Percentiles rank a stretch among this genome's conserved stretches.
Conservation (phyloP, 1,284 basidiomycete genomes). For the Takashimella tepidaria region DNA sequence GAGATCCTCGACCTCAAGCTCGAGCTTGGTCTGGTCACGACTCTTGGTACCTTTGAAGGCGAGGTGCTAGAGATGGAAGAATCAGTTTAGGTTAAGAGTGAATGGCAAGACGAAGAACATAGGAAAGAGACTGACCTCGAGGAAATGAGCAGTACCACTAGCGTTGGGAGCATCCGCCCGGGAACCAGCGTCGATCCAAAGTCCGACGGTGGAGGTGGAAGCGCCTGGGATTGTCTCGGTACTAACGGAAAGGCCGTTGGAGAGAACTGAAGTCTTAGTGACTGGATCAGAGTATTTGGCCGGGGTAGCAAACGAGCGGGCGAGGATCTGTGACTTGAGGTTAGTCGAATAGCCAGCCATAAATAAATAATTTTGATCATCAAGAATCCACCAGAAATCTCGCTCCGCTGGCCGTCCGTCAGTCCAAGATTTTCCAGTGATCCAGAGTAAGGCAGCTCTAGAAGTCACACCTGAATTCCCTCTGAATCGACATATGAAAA, state of each 20-base stretch:
- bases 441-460: too few relatives aligned
- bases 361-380: too few relatives aligned
- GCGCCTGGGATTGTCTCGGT: constrained; percentile 88
- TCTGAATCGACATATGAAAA: too few relatives aligned
- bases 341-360: constrained; percentile 1
- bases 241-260: constrained; percentile 87
- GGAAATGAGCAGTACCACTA: constrained; percentile 96
- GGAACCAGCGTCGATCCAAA: constrained; percentile 98
- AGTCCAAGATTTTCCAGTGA: too few relatives aligned
- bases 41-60: constrained; percentile 77
- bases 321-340: constrained; percentile 24
- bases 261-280: constrained; percentile 80
- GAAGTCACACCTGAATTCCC: too few relatives aligned
- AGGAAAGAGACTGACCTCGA: constrained; percentile 59
- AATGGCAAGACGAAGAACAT: not conserved
- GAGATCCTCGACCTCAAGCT: constrained; percentile 97
- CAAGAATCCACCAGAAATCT: too few relatives aligned
- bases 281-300: constrained; percentile 61
- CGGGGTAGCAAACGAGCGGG: constrained; percentile 43
- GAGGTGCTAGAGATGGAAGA: constrained; percentile 34
- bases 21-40: constrained; percentile 84
- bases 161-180: constrained; percentile 91
- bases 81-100: constrained; percentile 4
- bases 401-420: too few relatives aligned
- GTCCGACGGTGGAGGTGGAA: constrained; percentile 97